Conservation (phyloP, 768 basidiomycete genomes). For the Mycena vulgaris region DNA sequence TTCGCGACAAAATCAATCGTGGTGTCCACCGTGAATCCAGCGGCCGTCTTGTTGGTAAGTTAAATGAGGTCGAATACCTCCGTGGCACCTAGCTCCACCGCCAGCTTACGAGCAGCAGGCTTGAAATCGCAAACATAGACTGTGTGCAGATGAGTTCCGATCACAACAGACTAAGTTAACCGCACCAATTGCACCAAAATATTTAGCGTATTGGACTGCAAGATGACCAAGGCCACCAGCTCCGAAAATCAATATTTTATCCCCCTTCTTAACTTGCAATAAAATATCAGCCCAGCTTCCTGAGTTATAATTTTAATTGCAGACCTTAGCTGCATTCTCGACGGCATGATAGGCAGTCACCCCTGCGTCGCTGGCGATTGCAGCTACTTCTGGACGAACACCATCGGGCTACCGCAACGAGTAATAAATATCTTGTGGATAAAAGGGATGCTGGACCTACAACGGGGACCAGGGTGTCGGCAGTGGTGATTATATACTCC, state of each 20-base stretch:
- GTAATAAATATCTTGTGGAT: background rate
- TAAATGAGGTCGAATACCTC: constrained; percentile 38
- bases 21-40: constrained; percentile 38
- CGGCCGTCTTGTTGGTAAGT: constrained; percentile 26
- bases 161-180: background rate
- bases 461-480: background rate
- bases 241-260: constrained; percentile 38
- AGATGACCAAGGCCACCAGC: constrained; percentile 35
- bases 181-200: constrained; percentile 41
- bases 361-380: background rate
- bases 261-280: constrained; percentile 26
- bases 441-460: background rate
- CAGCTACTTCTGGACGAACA: background rate
- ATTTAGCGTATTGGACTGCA: constrained; percentile 41
- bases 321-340: background rate
- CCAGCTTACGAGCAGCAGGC: constrained; percentile 39
- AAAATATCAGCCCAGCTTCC: no score
- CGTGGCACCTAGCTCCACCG: constrained; percentile 40
- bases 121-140: constrained; percentile 43
- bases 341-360: background rate
- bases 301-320: background rate
- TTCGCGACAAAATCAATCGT: constrained; percentile 43
- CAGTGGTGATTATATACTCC: background rate
- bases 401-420: background rate
- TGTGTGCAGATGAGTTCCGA: background rate